Evolutionary conservation across 306 rosid species (phyloP).

Genomic region (Sicyos edulis): DNA sequence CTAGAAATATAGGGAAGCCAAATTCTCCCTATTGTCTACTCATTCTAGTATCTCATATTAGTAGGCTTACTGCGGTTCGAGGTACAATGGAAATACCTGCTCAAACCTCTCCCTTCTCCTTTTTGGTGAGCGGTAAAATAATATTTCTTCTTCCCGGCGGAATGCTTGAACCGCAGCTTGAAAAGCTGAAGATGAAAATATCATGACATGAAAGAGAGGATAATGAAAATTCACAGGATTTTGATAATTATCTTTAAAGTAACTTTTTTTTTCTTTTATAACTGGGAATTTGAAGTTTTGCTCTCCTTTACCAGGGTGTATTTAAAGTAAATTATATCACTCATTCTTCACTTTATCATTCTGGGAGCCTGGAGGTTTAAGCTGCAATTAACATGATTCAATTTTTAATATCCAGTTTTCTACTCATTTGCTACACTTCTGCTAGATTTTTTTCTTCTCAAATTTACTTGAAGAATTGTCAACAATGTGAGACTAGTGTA

Average conservation of each 20-base stretch:
- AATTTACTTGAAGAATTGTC: no score
- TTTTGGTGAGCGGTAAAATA: constrained; percentile 65
- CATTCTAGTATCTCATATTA: neutral
- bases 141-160: constrained; percentile 78
- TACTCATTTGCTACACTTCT: no score
- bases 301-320: no score
- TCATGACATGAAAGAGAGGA: constrained; percentile 9
- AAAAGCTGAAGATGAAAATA: constrained; percentile 57
- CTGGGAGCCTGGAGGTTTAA: neutral
- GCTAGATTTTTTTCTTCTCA: no score
- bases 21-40: neutral
- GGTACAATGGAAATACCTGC: constrained; percentile 53
- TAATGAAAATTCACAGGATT: neutral
- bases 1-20: neutral
- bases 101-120: constrained; percentile 77
- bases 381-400: no score
- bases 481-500: no score
- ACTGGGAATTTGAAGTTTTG: no score
- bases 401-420: no score
- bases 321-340: neutral
- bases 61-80: neutral
- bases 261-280: no score
- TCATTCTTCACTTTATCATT: neutral
- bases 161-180: constrained; percentile 90
- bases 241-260: neutral